Conservation (phyloP, 2,329 filamentous ascomycete genomes). For the Neocucurbitaria cava region DNA sequence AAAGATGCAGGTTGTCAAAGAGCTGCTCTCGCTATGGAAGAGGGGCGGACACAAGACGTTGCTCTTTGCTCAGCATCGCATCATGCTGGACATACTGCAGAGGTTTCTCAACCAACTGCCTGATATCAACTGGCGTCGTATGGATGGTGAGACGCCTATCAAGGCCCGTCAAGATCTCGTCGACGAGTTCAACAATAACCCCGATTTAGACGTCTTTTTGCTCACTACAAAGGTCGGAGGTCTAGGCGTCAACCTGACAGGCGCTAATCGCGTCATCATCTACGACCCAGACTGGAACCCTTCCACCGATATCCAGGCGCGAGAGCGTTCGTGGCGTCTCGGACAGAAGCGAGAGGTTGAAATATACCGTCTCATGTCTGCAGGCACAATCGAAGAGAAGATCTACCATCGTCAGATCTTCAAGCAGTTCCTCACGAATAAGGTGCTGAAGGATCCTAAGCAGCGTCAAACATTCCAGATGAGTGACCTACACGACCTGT, state of each 20-base stretch:
- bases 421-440: conserved; percentile 97
- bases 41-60: conserved; percentile 92
- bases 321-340: conserved; percentile 93
- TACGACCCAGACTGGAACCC: conserved; percentile 99
- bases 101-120: conserved; percentile 73
- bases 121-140: conserved; percentile 79
- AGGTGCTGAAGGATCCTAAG: conserved; percentile 92
- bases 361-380: conserved; percentile 97
- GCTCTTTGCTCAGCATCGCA: conserved; percentile 89
- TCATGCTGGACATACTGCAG: conserved; percentile 95
- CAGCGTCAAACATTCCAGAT: conserved; percentile 91
- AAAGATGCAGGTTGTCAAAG: conserved; percentile 95
- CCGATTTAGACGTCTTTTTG: conserved; percentile 83
- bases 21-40: conserved; percentile 86
- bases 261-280: conserved; percentile 94
- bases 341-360: conserved; percentile 95
- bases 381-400: conserved; percentile 98
- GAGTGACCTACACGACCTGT: conserved; percentile 89
- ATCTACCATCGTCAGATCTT: conserved; percentile 99
- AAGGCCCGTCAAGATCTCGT: conserved; percentile 88
- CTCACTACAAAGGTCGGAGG: conserved; percentile 96
- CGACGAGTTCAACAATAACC: conserved; percentile 87
- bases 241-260: conserved; percentile 91
- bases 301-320: conserved; percentile 92
- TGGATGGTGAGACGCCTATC: conserved; percentile 93